These are phyloP conservation scores for Reticulascus tulasneorum DNA, from an alignment of 2,329 filamentous ascomycete genomes.

Conservation along the genomic window DNA sequence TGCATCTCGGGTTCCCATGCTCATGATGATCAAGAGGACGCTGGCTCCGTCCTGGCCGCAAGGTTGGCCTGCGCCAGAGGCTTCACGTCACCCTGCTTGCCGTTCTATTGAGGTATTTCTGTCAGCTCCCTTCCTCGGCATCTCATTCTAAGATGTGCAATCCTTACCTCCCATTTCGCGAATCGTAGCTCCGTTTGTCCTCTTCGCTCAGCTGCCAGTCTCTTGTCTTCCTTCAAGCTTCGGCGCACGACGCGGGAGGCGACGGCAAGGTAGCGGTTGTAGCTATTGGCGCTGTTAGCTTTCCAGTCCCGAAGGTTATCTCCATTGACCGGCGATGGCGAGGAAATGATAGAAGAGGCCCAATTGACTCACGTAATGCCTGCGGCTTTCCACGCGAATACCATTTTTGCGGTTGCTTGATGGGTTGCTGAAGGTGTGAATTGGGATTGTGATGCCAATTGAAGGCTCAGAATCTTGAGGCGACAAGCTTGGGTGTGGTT, in stretches of 20 bases:
- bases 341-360: constrained; percentile 1
- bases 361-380: constrained; percentile 77
- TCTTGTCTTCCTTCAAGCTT: constrained; percentile 93
- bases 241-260: constrained; percentile 92
- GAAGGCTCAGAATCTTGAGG: constrained; percentile 19
- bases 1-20: no score
- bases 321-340: background rate
- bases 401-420: constrained; percentile 64
- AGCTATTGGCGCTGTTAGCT: constrained; percentile 58
- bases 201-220: constrained; percentile 81
- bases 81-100: constrained; percentile 88
- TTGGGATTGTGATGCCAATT: constrained; percentile 30
- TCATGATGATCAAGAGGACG: no score
- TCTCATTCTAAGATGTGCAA: no score
- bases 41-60: no score
- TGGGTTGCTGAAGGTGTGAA: constrained; percentile 26
- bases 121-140: constrained; percentile 7
- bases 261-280: constrained; percentile 99
- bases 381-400: constrained; percentile 97
- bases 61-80: constrained; percentile 59
- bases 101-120: constrained; percentile 61
- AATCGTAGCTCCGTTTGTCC: constrained; percentile 87
- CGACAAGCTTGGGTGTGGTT: constrained; percentile 18
- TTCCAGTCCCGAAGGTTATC: constrained; percentile 13
- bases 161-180: constrained; percentile 88